Evolutionary conservation across 345 rosid genomes (phyloP).

Genomic region (Diplotaxis tenuifolia): DNA sequence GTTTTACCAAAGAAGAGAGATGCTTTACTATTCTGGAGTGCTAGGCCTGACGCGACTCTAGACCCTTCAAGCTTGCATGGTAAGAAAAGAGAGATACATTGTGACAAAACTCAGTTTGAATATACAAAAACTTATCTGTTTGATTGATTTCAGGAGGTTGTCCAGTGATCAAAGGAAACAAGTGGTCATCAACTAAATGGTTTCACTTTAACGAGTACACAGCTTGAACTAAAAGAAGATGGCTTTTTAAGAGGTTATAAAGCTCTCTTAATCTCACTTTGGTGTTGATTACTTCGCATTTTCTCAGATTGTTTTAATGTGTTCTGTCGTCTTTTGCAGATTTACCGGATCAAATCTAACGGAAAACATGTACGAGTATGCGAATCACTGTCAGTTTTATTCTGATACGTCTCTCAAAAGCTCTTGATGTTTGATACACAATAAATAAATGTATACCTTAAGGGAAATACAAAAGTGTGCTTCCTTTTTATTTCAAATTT

Average conservation of each 20-base stretch:
- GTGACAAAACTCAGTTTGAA: too few species aligned
- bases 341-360: background rate
- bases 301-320: slow-evolving; percentile 8
- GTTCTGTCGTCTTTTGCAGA: background rate
- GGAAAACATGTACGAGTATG: background rate
- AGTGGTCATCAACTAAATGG: slow-evolving; percentile 99
- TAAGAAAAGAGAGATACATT: slow-evolving; percentile 30
- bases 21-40: slow-evolving; percentile 95
- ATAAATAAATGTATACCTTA: background rate
- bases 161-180: slow-evolving; percentile 81
- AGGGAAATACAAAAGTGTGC: background rate
- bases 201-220: slow-evolving; percentile 65
- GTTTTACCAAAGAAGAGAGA: slow-evolving; percentile 85
- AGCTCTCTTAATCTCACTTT: background rate
- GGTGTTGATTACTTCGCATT: background rate
- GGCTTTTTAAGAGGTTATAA: slow-evolving; percentile 11
- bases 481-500: background rate
- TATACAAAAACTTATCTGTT: background rate
- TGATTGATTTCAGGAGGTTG: slow-evolving; percentile 69
- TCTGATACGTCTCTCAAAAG: too few species aligned
- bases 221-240: slow-evolving; percentile 22
- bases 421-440: background rate
- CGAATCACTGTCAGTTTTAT: background rate
- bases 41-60: slow-evolving; percentile 65
- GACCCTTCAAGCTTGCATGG: slow-evolving; percentile 89